Percentiles rank a stretch among this genome's conserved stretches.
Conservation (phyloP, 2,329 filamentous ascomycete genomes). For the Sordariomycetes sp. region DNA sequence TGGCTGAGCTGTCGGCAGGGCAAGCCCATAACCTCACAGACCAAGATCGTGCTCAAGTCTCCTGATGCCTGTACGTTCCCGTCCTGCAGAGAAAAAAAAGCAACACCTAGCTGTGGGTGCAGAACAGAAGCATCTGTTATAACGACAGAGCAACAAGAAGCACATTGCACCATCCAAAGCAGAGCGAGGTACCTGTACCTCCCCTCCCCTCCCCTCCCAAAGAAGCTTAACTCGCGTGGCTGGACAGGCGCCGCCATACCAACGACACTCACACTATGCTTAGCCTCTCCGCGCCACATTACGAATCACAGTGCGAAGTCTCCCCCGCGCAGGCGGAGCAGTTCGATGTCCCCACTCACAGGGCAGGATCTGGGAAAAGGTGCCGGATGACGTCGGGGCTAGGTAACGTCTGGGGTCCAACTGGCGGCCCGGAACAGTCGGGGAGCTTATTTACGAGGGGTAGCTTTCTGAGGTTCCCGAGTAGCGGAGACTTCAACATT, state of each 20-base stretch:
- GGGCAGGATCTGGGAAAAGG: not conserved
- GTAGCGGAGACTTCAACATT: not conserved
- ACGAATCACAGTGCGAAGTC: not conserved
- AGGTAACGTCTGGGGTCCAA: not conserved
- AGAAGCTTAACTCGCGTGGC: not conserved
- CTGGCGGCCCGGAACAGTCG: not conserved
- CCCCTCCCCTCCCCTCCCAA: not conserved
- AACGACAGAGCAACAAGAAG: not conserved
- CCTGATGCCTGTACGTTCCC: too few relatives aligned
- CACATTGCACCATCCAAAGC: not conserved
- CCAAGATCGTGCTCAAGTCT: too few relatives aligned
- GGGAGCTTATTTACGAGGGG: not conserved
- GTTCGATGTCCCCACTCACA: not conserved
- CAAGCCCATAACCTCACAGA: too few relatives aligned
- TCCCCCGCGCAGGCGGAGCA: not conserved
- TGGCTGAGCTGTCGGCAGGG: too few relatives aligned
- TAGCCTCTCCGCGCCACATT: not conserved
- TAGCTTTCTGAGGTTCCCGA: too few relatives aligned
- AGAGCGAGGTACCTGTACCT: not conserved
- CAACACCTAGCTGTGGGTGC: too few relatives aligned
- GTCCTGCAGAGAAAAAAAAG: too few relatives aligned
- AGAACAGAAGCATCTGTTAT: not conserved
- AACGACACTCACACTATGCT: too few relatives aligned
- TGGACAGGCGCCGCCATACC: not conserved
- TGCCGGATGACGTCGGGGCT: not conserved